Conservation (phyloP, 176 grass and related monocot species). For the Tillandsia leiboldiana region DNA sequence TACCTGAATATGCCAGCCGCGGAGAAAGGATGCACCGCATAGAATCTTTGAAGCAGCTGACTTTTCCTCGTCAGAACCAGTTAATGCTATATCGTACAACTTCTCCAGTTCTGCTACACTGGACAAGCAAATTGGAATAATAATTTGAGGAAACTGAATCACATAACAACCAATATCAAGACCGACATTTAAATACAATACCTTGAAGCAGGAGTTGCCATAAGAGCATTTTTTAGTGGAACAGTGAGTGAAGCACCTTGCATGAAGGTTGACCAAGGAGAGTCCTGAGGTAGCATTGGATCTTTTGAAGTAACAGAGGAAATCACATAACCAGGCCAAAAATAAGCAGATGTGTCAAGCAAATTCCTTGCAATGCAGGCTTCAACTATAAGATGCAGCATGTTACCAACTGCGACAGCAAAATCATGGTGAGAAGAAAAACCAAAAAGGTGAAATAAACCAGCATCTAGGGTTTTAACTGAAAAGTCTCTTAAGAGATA, state of each 20-base stretch:
- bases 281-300: conserved; percentile 54
- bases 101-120: conserved; percentile 80
- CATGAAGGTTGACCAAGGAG: conserved; percentile 88
- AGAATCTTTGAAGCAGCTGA: conserved; percentile 84
- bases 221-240: conserved; percentile 67
- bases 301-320: conserved; percentile 52
- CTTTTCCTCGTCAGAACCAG: conserved; percentile 91
- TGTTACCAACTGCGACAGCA: conserved; percentile 71
- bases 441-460: neutral
- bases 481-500: neutral
- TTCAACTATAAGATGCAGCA: conserved; percentile 95
- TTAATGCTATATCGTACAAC: conserved; percentile 57
- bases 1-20: conserved; percentile 99
- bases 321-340: conserved; percentile 81
- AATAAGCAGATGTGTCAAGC: conserved; percentile 81
- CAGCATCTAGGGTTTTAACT: neutral
- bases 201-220: conserved; percentile 79
- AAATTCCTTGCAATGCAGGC: conserved; percentile 93
- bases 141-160: conserved; percentile 5
- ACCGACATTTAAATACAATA: conserved; percentile 14
- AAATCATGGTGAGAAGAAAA: conserved; percentile 15
- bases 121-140: conserved; percentile 28
- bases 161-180: neutral
- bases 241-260: conserved; percentile 63
- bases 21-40: conserved; percentile 69